Percentiles rank a stretch among this genome's conserved stretches.
Conservation (phyloP, 441 rosid genomes). For the Jatropha podagrica region DNA sequence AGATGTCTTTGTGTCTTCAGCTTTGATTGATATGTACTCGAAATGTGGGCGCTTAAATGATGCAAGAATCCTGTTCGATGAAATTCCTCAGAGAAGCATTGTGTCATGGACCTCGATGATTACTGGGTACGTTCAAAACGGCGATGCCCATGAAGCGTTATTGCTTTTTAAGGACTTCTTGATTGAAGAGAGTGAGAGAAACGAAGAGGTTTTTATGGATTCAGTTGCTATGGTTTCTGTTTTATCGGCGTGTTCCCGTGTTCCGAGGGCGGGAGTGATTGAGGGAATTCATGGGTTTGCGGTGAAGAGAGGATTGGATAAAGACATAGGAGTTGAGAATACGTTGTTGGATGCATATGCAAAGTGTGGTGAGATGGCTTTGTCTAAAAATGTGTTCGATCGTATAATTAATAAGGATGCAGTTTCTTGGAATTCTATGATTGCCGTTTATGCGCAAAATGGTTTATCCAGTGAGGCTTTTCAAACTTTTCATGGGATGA, state of each 20-base stretch:
- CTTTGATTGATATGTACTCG: constrained; percentile 50
- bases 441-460: constrained; percentile 68
- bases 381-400: constrained; percentile 70
- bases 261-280: constrained; percentile 41
- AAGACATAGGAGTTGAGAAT: constrained; percentile 55
- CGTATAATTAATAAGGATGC: constrained; percentile 55
- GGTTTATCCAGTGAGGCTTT: constrained; percentile 66
- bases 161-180: constrained; percentile 64
- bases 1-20: constrained; percentile 52
- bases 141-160: constrained; percentile 49
- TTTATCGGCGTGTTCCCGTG: constrained; percentile 71
- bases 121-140: constrained; percentile 64
- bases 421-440: constrained; percentile 80
- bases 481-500: constrained; percentile 48
- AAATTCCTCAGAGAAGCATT: constrained; percentile 51
- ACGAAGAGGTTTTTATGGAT: constrained; percentile 44
- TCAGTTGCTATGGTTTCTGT: constrained; percentile 67
- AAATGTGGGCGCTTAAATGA: constrained; percentile 44
- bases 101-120: constrained; percentile 61
- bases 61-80: constrained; percentile 62
- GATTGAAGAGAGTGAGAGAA: constrained; percentile 42
- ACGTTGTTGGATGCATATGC: constrained; percentile 79
- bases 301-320: constrained; percentile 60
- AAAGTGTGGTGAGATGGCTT: constrained; percentile 49
- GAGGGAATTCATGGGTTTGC: constrained; percentile 63